Evolutionary conservation across 371 early-diverging fungal genomes (phyloP).

Genomic region (Saksenaea vasiformis): DNA sequence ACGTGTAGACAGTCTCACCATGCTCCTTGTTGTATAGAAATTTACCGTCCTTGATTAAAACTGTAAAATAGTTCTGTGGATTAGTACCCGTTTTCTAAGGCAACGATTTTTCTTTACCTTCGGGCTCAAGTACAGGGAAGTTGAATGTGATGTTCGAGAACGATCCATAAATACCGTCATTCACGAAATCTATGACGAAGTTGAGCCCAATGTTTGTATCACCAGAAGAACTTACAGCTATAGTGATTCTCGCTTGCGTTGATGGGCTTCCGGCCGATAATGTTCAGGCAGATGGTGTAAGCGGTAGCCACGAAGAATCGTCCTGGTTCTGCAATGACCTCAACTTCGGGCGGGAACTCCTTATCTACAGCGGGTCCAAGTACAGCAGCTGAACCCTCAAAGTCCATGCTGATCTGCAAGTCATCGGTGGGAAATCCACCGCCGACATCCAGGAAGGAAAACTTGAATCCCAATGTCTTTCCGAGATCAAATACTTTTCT

Average conservation of each 20-base stretch:
- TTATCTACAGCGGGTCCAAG: conserved; percentile 79
- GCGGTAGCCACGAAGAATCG: conserved; percentile 95
- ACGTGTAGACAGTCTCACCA: conserved; percentile 35
- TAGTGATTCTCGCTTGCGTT: conserved; percentile 46
- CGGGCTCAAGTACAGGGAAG: conserved; percentile 75
- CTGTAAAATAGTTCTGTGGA: conserved; percentile 9
- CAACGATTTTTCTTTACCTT: conserved; percentile 52
- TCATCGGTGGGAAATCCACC: conserved; percentile 95
- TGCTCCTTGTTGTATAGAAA: conserved; percentile 7
- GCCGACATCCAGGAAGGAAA: conserved; percentile 90
- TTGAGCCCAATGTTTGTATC: background rate
- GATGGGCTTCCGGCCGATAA: conserved; percentile 85
- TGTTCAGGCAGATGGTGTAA: conserved; percentile 88
- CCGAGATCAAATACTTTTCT: conserved; percentile 88
- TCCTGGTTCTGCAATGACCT: conserved; percentile 97
- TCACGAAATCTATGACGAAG: conserved; percentile 74
- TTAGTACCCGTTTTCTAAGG: no score
- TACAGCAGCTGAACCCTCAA: conserved; percentile 82
- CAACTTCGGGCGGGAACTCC: conserved; percentile 71
- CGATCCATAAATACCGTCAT: conserved; percentile 97
- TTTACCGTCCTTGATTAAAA: conserved; percentile 14
- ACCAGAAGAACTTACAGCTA: conserved; percentile 66
- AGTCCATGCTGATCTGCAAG: conserved; percentile 73
- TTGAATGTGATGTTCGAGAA: conserved; percentile 97
- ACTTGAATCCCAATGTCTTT: conserved; percentile 69